phyloP scores from a whole-genome alignment of 768 basidiomycete species.

The Termitomyces sp. region DNA sequence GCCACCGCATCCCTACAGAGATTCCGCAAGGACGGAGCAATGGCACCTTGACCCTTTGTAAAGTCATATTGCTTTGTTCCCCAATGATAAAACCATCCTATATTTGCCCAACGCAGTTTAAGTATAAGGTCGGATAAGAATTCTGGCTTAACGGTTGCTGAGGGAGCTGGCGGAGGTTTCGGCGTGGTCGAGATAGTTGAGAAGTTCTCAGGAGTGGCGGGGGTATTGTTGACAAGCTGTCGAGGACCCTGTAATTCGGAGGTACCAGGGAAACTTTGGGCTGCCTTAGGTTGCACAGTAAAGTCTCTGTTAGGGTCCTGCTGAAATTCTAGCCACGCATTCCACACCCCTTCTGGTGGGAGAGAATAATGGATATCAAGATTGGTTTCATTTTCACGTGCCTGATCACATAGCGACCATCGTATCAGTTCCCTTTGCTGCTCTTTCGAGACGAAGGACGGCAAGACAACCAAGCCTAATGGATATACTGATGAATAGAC shows the following conservation, averaged over 20 bases:
- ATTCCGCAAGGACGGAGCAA: constrained; percentile 51
- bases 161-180: constrained; percentile 65
- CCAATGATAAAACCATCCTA: constrained; percentile 98
- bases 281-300: constrained; percentile 44
- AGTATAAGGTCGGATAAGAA: constrained; percentile 55
- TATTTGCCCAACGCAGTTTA: constrained; percentile 92
- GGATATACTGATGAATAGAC: constrained; percentile 13
- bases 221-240: constrained; percentile 66
- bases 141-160: constrained; percentile 49
- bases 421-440: constrained; percentile 67
- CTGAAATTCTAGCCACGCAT: constrained; percentile 39
- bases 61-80: constrained; percentile 95
- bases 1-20: constrained; percentile 64
- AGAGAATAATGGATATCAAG: constrained; percentile 84
- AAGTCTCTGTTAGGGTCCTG: constrained; percentile 27
- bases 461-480: constrained; percentile 82
- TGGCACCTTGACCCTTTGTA: constrained; percentile 57
- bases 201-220: constrained; percentile 59
- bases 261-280: constrained; percentile 18
- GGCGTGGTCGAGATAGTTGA: constrained; percentile 47
- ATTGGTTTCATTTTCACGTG: constrained; percentile 80
- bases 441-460: constrained; percentile 58
- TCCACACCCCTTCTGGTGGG: constrained; percentile 79
- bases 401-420: constrained; percentile 76
- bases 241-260: constrained; percentile 48